These are phyloP conservation scores for Mucor ambiguus DNA, from an alignment of 371 early-diverging fungal genomes.

Conservation along the genomic window DNA sequence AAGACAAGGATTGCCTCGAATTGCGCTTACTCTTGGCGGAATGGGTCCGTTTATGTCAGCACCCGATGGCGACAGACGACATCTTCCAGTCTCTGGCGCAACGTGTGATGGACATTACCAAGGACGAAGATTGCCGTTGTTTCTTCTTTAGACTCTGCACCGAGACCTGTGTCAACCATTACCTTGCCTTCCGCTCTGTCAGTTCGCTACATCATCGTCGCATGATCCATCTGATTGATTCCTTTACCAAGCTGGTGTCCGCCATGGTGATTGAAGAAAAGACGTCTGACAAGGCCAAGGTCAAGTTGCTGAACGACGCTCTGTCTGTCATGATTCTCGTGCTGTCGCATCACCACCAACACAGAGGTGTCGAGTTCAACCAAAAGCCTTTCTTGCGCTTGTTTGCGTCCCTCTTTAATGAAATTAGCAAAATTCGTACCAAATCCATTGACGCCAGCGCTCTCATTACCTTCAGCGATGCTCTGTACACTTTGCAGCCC, in stretches of 20 bases:
- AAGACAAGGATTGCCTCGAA: conserved; percentile 60
- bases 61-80: conserved; percentile 77
- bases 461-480: conserved; percentile 61
- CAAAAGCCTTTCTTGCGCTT: conserved; percentile 94
- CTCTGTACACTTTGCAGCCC: conserved; percentile 87
- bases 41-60: conserved; percentile 88
- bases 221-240: conserved; percentile 76
- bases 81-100: conserved; percentile 57
- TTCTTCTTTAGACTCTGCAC: conserved; percentile 88
- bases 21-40: conserved; percentile 74
- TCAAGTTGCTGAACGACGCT: conserved; percentile 72
- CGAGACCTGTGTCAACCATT: conserved; percentile 77
- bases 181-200: conserved; percentile 53
- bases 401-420: conserved; percentile 82
- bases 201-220: conserved; percentile 45
- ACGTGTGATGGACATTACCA: conserved; percentile 62
- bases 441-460: conserved; percentile 25
- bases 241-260: conserved; percentile 76
- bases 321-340: conserved; percentile 84
- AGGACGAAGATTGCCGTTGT: conserved; percentile 69
- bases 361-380: conserved; percentile 73
- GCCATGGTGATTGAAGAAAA: conserved; percentile 55
- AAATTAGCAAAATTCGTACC: conserved; percentile 66
- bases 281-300: conserved; percentile 54
- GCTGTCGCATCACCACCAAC: conserved; percentile 83